phyloP scores from a whole-genome alignment of 2,329 filamentous ascomycete species.

The Stromatinia cepivora region DNA sequence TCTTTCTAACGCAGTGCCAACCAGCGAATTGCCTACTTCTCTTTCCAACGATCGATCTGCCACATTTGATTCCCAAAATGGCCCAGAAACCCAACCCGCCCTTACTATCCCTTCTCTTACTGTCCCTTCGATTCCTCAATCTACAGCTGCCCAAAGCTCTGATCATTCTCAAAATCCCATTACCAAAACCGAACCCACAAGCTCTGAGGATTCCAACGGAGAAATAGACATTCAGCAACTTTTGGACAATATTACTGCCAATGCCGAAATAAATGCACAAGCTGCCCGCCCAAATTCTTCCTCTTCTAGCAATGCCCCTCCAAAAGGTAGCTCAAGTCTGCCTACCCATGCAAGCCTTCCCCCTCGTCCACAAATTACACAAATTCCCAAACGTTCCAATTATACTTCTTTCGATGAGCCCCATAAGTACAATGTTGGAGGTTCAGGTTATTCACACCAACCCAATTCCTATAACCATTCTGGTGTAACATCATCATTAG shows the following conservation, averaged over 20 bases:
- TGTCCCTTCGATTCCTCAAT: slow-evolving; percentile 28
- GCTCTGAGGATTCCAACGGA: slow-evolving; percentile 37
- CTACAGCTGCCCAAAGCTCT: slow-evolving; percentile 29
- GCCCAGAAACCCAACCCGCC: slow-evolving; percentile 31
- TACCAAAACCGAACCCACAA: slow-evolving; percentile 28
- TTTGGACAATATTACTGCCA: slow-evolving; percentile 43
- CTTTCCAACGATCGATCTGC: slow-evolving; percentile 28
- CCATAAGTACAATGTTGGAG: slow-evolving; percentile 39
- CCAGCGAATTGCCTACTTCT: slow-evolving; percentile 29
- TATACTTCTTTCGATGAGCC: slow-evolving; percentile 37
- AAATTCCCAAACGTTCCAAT: slow-evolving; percentile 27
- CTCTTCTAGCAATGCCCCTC: slow-evolving; percentile 32
- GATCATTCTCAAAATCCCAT: slow-evolving; percentile 25
- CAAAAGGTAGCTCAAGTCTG: slow-evolving; percentile 35
- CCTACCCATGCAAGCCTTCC: slow-evolving; percentile 42
- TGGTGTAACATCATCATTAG: slow-evolving; percentile 35
- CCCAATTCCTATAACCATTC: slow-evolving; percentile 39
- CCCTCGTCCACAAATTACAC: slow-evolving; percentile 41
- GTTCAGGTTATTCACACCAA: slow-evolving; percentile 34
- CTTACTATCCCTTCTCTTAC: slow-evolving; percentile 31
- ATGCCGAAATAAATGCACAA: slow-evolving; percentile 41
- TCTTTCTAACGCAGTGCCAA: slow-evolving; percentile 34
- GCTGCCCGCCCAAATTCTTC: slow-evolving; percentile 30
- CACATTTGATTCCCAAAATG: slow-evolving; percentile 28
- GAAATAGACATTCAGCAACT: slow-evolving; percentile 43